Evolutionary conservation across 306 rosid genomes (phyloP), one percentile per base, ranked within the genome.

Genomic region (Quercus glauca): DNA sequence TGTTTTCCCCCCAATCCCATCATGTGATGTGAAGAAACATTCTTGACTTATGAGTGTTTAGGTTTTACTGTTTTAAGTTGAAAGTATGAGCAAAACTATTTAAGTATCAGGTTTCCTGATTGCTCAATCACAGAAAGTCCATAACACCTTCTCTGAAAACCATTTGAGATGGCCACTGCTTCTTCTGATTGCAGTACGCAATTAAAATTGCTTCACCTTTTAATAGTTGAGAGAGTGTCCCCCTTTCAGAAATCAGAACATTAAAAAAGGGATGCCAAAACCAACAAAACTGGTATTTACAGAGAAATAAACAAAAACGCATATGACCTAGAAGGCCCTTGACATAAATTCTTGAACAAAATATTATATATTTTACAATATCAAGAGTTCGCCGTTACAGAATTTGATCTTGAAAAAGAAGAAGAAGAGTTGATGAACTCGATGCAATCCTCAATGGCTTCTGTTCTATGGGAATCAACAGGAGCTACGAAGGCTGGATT

Each of bases 401-500:
- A 87, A 81, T 88, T 88, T 71, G 94, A 86, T 81, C 91, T 83
- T 17, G 97, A 88, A 69, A 86, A 80, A 72, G 89, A 45, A 53
- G 69, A 65, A 80, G 94, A 91, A 63, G 97, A 71, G 80, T 92
- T 93, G 55, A 94, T 86, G 84, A 92, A 92, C 86, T 92, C 91
- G 70, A 94, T 94, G 86, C 98, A 94, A 71, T 94, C 97, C 74
- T 94, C 96, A 41, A 94, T 85, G 29, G 97, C 97, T 70, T 90
- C 94, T 71, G 88, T 78, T 78, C 91, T 86, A 35, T 83, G 86
- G 64, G 87, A 88, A 86, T 94, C 98, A 60, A 78, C 69, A 33
- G 88, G 76, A 20, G 78, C 69, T 10, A 81, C 92, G 0, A 78
- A 73, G 0, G 45, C 45, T 41, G 84, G 75, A 76, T 83, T 90